Conservation (phyloP, 2,329 filamentous ascomycete species). For the Zymoseptoria brevis region DNA sequence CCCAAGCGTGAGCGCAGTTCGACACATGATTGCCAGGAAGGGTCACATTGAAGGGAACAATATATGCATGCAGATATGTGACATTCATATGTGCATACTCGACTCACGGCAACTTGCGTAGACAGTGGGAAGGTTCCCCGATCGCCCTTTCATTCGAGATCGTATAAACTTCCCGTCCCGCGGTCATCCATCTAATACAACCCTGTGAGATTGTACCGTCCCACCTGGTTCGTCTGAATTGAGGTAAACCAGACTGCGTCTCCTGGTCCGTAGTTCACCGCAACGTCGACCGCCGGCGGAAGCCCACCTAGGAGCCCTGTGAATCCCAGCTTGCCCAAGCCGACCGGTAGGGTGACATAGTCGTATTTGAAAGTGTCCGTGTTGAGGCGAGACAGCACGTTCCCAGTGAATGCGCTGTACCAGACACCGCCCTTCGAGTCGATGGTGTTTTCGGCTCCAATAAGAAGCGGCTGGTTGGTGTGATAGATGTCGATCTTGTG, state of each 20-base stretch:
- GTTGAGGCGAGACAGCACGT: constrained; percentile 12
- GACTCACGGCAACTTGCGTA: background rate
- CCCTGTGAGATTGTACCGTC: constrained; percentile 7
- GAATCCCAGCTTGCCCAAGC: constrained; percentile 1
- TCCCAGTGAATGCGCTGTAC: constrained; percentile 12
- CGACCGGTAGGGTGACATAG: constrained; percentile 8
- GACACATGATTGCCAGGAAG: too few species aligned
- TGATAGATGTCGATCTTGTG: constrained; percentile 15
- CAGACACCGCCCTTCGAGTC: constrained; percentile 16
- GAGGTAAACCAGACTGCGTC: constrained; percentile 13
- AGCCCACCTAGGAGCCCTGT: constrained; percentile 6
- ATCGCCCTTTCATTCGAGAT: background rate
- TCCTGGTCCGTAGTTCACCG: constrained; percentile 17
- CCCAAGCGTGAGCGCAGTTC: too few species aligned
- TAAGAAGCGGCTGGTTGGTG: constrained; percentile 7
- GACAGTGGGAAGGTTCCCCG: background rate
- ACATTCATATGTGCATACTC: background rate
- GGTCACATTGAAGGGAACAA: background rate
- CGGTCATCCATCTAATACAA: background rate
- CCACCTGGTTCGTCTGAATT: constrained; percentile 12
- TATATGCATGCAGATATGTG: background rate
- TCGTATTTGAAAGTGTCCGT: constrained; percentile 11
- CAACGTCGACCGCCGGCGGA: constrained; percentile 14
- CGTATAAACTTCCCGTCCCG: background rate
- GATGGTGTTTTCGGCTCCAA: constrained; percentile 18